Evolutionary conservation across 2,329 filamentous ascomycete genomes (phyloP), one percentile per base, ranked within the genome.

Genomic region (Metarhizium anisopliae): DNA sequence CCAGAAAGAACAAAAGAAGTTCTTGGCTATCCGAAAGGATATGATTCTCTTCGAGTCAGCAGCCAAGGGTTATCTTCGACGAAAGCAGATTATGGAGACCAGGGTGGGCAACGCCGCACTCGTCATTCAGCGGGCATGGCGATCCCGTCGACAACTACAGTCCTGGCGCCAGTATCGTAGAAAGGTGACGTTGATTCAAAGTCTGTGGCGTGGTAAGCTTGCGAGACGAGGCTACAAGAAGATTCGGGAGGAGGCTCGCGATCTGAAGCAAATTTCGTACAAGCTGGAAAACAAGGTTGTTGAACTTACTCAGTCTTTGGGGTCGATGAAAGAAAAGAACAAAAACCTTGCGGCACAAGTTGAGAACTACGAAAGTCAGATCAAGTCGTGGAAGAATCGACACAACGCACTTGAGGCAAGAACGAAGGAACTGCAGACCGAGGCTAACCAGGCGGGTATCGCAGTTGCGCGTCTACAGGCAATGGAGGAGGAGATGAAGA

Each of bases 261-360:
- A 99, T 77, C 83, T 99, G 70, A 97, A 97, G 80, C 93, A 97
- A 73, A 99, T 99, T 64, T 97, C 94, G 2, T 99, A 99, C 80
- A 97, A 96, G 78, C 78, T 99, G 65, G 94, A 99, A 73, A 97
- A 99, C 81, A 99, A 99, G 84, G 94, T 99, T 60, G 90, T 99
- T 60, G 94, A 99, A 76, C 82, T 99, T 66, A 99, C 94, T 1
- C 94, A 99, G 72, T 90, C 87, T 52, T 75, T 99, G 64, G 92
- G 94, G 62, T 86, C 90, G 10, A 87, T 96, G 81, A 96, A 95
- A 77, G 83, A 86, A 60, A 90, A 96, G 74, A 99, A 99, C 82
- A 96, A 95, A 78, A 82, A 83, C 57, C 80, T 99, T 59, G 79
- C 88, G 63, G 86, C 83, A 40, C 92, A 97, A 72, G 87, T 99